phyloP scores from a whole-genome alignment of 495 filamentous ascomycete species.

The Parathielavia appendiculata region DNA sequence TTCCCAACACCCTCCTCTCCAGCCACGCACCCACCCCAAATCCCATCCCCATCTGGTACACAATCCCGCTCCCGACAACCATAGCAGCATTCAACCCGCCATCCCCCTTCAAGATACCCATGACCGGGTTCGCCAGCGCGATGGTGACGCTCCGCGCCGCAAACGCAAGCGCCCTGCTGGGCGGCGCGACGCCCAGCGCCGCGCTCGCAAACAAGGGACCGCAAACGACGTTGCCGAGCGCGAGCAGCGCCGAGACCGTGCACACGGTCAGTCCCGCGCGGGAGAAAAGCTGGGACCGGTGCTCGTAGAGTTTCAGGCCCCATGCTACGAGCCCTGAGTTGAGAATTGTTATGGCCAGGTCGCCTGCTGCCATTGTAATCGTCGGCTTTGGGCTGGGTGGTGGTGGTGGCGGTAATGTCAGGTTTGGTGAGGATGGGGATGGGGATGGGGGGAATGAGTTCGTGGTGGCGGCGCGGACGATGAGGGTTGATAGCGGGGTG shows the following conservation, averaged over 20 bases:
- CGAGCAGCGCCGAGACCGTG: constrained; percentile 28
- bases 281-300: constrained; percentile 37
- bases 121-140: constrained; percentile 36
- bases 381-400: not conserved
- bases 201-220: constrained; percentile 32
- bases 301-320: constrained; percentile 47
- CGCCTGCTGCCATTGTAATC: constrained; percentile 36
- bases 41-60: constrained; percentile 41
- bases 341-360: constrained; percentile 39
- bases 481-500: constrained; percentile 32
- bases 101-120: constrained; percentile 37
- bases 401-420: not conserved
- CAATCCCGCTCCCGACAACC: constrained; percentile 43
- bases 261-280: constrained; percentile 37
- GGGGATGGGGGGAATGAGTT: constrained; percentile 22
- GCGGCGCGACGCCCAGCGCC: constrained; percentile 30
- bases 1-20: constrained; percentile 19
- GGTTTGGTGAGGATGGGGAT: constrained; percentile 16
- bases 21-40: constrained; percentile 35
- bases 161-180: constrained; percentile 36
- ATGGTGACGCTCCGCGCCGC: constrained; percentile 45
- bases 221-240: constrained; percentile 35
- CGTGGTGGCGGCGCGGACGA: constrained; percentile 20
- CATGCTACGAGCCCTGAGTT: constrained; percentile 43
- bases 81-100: constrained; percentile 40